Conservation (phyloP, 495 filamentous ascomycete species). For the Aspergillus saccharolyticus region DNA sequence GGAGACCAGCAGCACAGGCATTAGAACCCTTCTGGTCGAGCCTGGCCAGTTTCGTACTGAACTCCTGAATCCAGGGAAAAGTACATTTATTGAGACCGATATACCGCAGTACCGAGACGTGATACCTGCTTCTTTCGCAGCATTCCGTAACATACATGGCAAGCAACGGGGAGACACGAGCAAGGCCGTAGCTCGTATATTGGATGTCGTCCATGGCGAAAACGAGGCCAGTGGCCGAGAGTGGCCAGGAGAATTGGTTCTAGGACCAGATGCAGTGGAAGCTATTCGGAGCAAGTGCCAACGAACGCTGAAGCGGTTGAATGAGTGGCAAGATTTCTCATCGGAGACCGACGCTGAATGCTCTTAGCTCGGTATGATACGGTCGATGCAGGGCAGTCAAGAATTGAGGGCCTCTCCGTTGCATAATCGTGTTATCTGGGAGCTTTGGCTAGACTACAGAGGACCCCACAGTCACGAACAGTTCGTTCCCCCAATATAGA, state of each 20-base stretch:
- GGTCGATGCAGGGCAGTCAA: neutral
- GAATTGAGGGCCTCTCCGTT: neutral
- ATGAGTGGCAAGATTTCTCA: conserved; percentile 3
- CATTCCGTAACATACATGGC: neutral
- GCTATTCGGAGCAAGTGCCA: conserved; percentile 6
- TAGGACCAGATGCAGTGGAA: conserved; percentile 6
- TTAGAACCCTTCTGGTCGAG: conserved; percentile 5
- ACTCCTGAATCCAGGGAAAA: neutral
- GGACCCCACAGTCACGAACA: neutral
- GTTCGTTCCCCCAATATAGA: neutral
- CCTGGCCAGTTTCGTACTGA: conserved; percentile 9
- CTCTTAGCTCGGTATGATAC: neutral
- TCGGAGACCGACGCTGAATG: neutral
- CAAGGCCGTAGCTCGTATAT: conserved; percentile 2
- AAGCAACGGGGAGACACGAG: conserved; percentile 7
- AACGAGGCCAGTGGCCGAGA: neutral
- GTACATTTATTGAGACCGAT: neutral
- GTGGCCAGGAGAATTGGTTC: conserved; percentile 2
- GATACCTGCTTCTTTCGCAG: neutral
- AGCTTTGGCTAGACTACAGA: neutral
- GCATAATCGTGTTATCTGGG: neutral
- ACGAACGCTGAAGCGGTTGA: conserved; percentile 4
- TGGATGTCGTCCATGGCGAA: conserved; percentile 5
- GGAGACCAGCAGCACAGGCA: neutral
- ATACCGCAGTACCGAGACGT: neutral